Percentiles rank a stretch among this genome's conserved stretches.
Evolutionary conservation across 1,284 basidiomycete genomes (phyloP).

Genomic region (Ceratobasidium sp.): DNA sequence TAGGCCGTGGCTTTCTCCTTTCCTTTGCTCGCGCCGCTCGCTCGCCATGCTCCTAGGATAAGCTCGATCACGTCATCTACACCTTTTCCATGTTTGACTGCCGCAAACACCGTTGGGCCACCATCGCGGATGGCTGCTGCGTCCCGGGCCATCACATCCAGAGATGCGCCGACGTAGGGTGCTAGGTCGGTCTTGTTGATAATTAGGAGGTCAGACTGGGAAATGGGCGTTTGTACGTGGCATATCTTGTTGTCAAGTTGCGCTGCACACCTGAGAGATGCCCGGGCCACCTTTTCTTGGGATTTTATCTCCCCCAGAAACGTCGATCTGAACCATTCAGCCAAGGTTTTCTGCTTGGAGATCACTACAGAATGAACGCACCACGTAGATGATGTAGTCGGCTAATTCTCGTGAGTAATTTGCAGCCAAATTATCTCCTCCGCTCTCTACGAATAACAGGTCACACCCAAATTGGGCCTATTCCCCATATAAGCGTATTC

Average conservation of each 20-base stretch:
- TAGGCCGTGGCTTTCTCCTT: conserved; percentile 25
- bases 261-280: conserved; percentile 67
- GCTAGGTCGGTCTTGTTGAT: conserved; percentile 98
- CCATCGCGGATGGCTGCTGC: conserved; percentile 92
- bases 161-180: conserved; percentile 89
- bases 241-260: background rate
- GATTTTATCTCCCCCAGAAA: conserved; percentile 94
- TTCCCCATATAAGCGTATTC: background rate
- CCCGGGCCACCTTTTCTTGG: conserved; percentile 98
- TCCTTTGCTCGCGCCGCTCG: conserved; percentile 54
- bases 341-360: background rate
- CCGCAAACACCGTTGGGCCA: conserved; percentile 93
- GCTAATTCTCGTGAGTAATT: conserved; percentile 97
- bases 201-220: conserved; percentile 90
- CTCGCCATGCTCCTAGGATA: conserved; percentile 87
- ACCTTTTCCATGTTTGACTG: conserved; percentile 82
- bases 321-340: conserved; percentile 59
- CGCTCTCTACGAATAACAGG: conserved; percentile 91
- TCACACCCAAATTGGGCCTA: conserved; percentile 56
- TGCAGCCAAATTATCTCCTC: conserved; percentile 93
- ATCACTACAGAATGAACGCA: conserved; percentile 53
- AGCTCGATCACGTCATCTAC: conserved; percentile 86
- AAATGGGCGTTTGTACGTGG: background rate
- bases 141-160: conserved; percentile 95
- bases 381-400: conserved; percentile 97